phyloP scores from a whole-genome alignment of 768 basidiomycete species.

The Crassisporium funariophilum region DNA sequence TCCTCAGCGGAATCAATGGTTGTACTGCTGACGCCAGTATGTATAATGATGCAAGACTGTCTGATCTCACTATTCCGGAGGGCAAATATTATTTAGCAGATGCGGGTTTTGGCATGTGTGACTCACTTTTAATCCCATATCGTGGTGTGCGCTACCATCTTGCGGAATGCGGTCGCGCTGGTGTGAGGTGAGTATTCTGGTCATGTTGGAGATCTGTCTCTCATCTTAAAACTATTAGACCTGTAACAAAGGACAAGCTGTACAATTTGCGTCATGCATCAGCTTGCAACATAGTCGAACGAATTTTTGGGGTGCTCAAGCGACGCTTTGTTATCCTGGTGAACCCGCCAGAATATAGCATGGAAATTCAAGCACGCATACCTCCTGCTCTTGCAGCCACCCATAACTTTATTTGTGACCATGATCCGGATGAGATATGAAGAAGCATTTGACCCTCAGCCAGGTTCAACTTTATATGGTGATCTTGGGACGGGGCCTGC shows the following conservation, averaged over 20 bases:
- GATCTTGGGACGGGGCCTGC: constrained; percentile 10
- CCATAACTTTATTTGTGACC: constrained; percentile 24
- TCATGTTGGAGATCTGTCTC: constrained; percentile 1
- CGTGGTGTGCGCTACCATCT: constrained; percentile 38
- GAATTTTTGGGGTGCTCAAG: constrained; percentile 41
- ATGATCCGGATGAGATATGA: constrained; percentile 12
- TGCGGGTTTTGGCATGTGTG: constrained; percentile 32
- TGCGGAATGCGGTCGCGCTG: constrained; percentile 33
- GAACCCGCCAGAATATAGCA: constrained; percentile 16
- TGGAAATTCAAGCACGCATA: constrained; percentile 21
- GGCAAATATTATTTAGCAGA: constrained; percentile 34
- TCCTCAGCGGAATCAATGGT: constrained; percentile 43
- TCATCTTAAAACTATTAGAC: constrained; percentile 23
- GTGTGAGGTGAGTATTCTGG: constrained; percentile 12
- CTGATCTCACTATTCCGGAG: constrained; percentile 30
- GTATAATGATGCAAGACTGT: constrained; percentile 28
- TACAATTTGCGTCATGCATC: constrained; percentile 45
- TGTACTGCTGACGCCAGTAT: constrained; percentile 36
- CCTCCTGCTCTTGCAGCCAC: constrained; percentile 22
- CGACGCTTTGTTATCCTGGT: constrained; percentile 19
- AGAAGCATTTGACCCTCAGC: not conserved
- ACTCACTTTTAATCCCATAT: constrained; percentile 40
- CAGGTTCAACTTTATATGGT: not conserved
- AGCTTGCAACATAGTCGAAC: constrained; percentile 40
- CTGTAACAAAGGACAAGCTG: constrained; percentile 37